Evolutionary conservation across 805 yeast species (phyloP).

Genomic region (Sugiyamaella chiloensis): DNA sequence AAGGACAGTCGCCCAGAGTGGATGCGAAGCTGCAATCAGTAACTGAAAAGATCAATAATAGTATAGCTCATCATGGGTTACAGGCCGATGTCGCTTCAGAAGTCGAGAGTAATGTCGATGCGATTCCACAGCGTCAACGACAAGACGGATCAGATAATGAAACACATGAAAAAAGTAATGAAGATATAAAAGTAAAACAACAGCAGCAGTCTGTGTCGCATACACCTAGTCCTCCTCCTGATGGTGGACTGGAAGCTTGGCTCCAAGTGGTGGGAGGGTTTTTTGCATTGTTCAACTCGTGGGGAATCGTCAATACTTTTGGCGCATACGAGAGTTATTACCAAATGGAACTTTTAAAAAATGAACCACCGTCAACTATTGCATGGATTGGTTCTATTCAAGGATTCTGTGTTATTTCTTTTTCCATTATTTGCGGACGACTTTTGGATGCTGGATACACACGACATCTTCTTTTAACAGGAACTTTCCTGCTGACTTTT

Average conservation of each 20-base stretch:
- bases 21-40: too few relatives aligned
- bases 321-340: conserved; percentile 33
- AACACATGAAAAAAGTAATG: too few relatives aligned
- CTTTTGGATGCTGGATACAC: conserved; percentile 30
- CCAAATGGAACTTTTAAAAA: conserved; percentile 25
- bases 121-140: too few relatives aligned
- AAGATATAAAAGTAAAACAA: too few relatives aligned
- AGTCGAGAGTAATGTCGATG: too few relatives aligned
- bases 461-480: conserved; percentile 21
- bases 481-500: conserved; percentile 27
- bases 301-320: conserved; percentile 29
- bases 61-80: too few relatives aligned
- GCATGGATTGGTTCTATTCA: conserved; percentile 37
- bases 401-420: conserved; percentile 28
- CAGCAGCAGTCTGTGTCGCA: background rate
- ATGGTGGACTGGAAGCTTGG: conserved; percentile 26
- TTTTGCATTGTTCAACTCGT: conserved; percentile 21
- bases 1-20: too few relatives aligned
- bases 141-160: too few relatives aligned
- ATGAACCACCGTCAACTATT: conserved; percentile 30
- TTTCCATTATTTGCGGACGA: conserved; percentile 30
- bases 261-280: conserved; percentile 23
- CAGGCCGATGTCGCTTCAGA: too few relatives aligned
- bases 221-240: conserved; percentile 17
- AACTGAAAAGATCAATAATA: too few relatives aligned